Percentiles rank a stretch among this genome's conserved stretches.
These are phyloP conservation scores for Lolium rigidum DNA, from an alignment of 176 grass and related monocot species.

Conservation along the genomic window DNA sequence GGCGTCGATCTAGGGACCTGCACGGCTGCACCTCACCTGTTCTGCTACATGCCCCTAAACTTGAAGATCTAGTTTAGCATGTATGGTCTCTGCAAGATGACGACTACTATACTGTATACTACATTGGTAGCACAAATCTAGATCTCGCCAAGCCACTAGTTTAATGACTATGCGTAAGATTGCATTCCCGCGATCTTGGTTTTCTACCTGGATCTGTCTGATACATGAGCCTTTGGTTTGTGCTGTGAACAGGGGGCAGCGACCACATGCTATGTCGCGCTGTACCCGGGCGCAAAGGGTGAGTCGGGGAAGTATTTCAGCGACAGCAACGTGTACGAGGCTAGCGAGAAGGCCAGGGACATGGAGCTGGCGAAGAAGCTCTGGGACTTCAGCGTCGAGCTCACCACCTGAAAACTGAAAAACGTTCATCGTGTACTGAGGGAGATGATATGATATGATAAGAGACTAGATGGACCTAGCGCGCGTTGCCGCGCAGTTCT, in stretches of 20 bases:
- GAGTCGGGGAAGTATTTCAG: constrained; percentile 70
- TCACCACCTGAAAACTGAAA: constrained; percentile 51
- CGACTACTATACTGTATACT: not conserved
- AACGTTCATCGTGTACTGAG: not conserved
- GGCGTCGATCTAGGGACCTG: not conserved
- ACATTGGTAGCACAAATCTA: not conserved
- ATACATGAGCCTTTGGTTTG: too few relatives aligned
- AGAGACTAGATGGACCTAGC: too few relatives aligned
- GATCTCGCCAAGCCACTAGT: not conserved
- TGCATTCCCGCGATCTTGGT: too few relatives aligned
- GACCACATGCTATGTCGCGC: constrained; percentile 78
- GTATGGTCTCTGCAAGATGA: not conserved
- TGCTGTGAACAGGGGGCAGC: constrained; percentile 65
- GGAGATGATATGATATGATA: not conserved
- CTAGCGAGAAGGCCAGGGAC: constrained; percentile 69
- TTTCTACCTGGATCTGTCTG: too few relatives aligned
- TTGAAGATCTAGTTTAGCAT: not conserved
- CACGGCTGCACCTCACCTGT: not conserved
- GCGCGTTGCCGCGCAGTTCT: too few relatives aligned
- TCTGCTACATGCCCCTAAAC: not conserved
- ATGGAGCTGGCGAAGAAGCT: constrained; percentile 67
- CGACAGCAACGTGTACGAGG: constrained; percentile 72
- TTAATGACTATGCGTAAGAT: too few relatives aligned
- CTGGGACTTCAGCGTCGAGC: constrained; percentile 80
- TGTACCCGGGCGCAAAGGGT: constrained; percentile 70